Evolutionary conservation across 148 eudicot species (phyloP).

Genomic region (Arbutus unedo): DNA sequence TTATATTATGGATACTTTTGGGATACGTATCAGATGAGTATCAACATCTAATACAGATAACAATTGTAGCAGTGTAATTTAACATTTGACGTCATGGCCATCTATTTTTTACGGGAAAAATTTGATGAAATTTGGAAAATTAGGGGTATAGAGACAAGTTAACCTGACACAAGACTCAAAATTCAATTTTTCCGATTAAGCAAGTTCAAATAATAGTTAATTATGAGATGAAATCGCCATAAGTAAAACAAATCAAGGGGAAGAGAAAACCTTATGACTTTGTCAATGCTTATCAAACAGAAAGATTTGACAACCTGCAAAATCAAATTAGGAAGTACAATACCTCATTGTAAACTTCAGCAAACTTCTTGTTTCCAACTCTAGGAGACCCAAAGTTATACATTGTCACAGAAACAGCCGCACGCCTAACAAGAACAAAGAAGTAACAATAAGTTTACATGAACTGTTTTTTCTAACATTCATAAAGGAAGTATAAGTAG

Average conservation of each 20-base stretch:
- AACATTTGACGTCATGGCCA: background rate
- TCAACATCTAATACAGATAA: too few species aligned
- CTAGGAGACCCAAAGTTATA: constrained; percentile 98
- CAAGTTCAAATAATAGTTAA: background rate
- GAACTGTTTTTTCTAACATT: background rate
- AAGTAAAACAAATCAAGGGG: background rate
- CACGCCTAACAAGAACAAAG: constrained; percentile 43
- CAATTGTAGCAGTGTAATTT: background rate
- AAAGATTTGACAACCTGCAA: background rate
- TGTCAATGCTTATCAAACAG: background rate
- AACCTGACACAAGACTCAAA: background rate
- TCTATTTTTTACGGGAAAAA: background rate
- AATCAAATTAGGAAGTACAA: constrained; percentile 2
- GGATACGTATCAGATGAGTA: too few species aligned
- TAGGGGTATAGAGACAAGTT: background rate
- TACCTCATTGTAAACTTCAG: constrained; percentile 91
- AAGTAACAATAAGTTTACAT: background rate
- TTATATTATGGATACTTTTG: too few species aligned
- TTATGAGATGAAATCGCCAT: background rate
- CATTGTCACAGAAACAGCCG: constrained; percentile 81
- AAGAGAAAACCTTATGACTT: background rate
- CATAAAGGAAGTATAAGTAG: background rate
- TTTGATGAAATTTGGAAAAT: background rate
- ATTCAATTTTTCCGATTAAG: background rate
- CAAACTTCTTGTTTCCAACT: constrained; percentile 88